These are phyloP conservation scores for Leishmania turanica DNA, from an alignment of 208 protist genomes.

Conservation along the genomic window DNA sequence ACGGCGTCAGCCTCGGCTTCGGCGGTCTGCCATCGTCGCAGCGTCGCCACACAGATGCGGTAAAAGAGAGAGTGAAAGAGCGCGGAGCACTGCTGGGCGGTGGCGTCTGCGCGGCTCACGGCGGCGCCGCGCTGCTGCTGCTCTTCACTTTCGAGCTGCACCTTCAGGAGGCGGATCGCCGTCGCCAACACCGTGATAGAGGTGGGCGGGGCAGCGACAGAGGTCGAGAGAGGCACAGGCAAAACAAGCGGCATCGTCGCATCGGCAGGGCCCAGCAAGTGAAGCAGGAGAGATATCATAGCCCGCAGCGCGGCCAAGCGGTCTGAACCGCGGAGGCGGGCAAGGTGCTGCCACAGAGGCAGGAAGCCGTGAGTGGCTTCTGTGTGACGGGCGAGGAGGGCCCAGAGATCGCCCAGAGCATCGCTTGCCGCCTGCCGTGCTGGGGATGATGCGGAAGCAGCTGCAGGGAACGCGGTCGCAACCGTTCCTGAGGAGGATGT, in stretches of 20 bases:
- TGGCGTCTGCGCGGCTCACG: neutral
- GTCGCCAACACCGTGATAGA: constrained; percentile 26
- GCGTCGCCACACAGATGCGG: constrained; percentile 25
- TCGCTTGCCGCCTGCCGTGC: neutral
- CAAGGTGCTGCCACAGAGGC: constrained; percentile 32
- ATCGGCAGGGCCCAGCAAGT: constrained; percentile 17
- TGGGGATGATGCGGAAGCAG: neutral
- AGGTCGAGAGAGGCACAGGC: neutral
- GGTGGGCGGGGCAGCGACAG: constrained; percentile 1
- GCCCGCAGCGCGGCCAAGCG: constrained; percentile 11
- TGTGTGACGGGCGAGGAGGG: constrained; percentile 16
- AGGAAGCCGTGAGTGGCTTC: constrained; percentile 19
- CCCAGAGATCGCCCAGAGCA: constrained; percentile 15
- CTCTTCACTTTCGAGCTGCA: constrained; percentile 21
- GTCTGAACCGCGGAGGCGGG: constrained; percentile 8
- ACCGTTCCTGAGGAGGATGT: neutral
- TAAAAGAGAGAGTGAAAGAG: constrained; percentile 32
- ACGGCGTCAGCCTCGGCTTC: constrained; percentile 31
- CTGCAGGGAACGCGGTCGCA: neutral
- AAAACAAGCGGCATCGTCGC: neutral
- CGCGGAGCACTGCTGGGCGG: neutral
- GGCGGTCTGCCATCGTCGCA: constrained; percentile 23
- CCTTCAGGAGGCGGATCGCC: constrained; percentile 20
- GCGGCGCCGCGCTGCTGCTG: constrained; percentile 16
- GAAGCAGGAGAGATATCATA: constrained; percentile 20